Base-by-base conservation (phyloP, 2,329 filamentous ascomycete genomes). In the Colletotrichum endophyticum region DNA sequence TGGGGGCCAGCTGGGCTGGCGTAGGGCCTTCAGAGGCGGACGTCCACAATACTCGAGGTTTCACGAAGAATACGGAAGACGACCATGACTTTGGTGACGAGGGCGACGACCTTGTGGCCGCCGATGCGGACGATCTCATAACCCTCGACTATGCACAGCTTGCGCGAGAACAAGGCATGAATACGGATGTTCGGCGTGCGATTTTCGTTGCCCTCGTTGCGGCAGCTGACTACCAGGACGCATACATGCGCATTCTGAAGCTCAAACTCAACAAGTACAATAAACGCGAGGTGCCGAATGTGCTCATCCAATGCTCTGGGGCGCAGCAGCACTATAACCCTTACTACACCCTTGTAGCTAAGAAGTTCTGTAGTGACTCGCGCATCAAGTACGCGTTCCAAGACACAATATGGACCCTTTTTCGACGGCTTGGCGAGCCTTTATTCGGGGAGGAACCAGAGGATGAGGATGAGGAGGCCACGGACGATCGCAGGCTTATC, bases 191-290 rank as follows among this genome's bases (percentile, higher is more conserved):
- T 25, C 94, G 96, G 62, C 92, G 95, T 70, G 95, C 95, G n/a
- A 98, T 99, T 76, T 99, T 99, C 84, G 91, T 98, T 39, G 93
- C 96, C 6, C 93, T 99, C 76, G 94, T 98, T 89, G 96, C 95
- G 13, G 95, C 95, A 1, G 91, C 91, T 12, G 95, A 98, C 82
- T 95, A 91, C 83, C 93, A 96, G 79, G 95, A 99, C 81, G 97
- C 96, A 1, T 93, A 96, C 80, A 86, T 93, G 12, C 94, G 96
- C 22, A 89, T 98, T 9, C 88, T 93, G 75, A 98, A 98, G 82
- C 91, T 99, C 12, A 93, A 93, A 44, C 89, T 99, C 63, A 98
- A 97, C 86, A 95, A 93, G 79, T 92, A 95, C 22, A 96, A 98
- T 81, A 93, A 97, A 79, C 91, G 93, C 28, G 96, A 99, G 83